Base-by-base conservation (phyloP, 2,329 filamentous ascomycete species). In the Claviceps lovelessii region DNA sequence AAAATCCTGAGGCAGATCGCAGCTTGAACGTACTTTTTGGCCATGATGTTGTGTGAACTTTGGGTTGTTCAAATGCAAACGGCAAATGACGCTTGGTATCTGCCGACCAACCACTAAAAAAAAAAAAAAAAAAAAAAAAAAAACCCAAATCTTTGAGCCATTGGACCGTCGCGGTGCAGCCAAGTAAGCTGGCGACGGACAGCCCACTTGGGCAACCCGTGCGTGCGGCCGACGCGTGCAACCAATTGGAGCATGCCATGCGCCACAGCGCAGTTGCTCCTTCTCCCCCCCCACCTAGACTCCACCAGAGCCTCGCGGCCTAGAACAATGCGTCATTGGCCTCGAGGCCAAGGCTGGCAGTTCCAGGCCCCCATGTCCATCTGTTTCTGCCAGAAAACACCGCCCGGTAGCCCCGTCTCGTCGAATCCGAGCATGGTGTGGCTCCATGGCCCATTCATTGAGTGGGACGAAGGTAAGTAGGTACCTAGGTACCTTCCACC, bases 291-390 rank as follows among this genome's bases (percentile, higher is more conserved):
- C 53, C 29, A n/a, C 39, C 31, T 17, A 44, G 41, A 37, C 23
- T 5, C 6, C 28, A 9, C 37, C 45, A 56, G 59, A 61, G 60
- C 59, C 55, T 61, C 58, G 59, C 55, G 56, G 13, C 15, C 49
- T 60, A 62, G 61, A 63, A 62, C 50, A 61, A 64, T 62, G 63
- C 63, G 62, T 66, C 64, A 68, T 67, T 68, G 64, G 65, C 55
- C 45, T 58, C 49, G 52, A 39, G 51, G 53, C 57, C 58, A 58
- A 58, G 56, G 57, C 56, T 61, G 56, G 57, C 53, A 56, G 58
- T 58, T 58, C 52, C 57, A 55, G 46, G 19, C 42, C 17, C 59
- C 61, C 61, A 58, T 59, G 57, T 58, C 56, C 56, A 49, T 52
- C 10, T 42, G 58, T 44, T 67, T 67, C 62, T 70, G 67, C 68